A percentile compares a stretch with the other conserved stretches of the same genome.
phyloP scores from a whole-genome alignment of 495 filamentous ascomycete species.

The Chlorociboria aeruginascens region DNA sequence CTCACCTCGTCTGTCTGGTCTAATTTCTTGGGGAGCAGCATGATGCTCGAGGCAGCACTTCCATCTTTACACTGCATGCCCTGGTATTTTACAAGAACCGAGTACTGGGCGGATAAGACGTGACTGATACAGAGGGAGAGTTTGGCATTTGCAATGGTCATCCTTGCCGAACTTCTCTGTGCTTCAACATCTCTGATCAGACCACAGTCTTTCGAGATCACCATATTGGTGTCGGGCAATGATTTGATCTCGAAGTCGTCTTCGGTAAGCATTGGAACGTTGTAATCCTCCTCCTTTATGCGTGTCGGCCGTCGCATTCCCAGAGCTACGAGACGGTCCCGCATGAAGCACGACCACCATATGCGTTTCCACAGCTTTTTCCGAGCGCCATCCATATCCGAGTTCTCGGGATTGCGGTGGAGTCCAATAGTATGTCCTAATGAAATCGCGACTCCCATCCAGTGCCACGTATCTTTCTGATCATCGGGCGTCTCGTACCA shows the following conservation, averaged over 20 bases:
- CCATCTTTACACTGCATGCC: conserved; percentile 46
- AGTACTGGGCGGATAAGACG: conserved; percentile 78
- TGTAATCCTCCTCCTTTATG: conserved; percentile 81
- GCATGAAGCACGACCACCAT: conserved; percentile 92
- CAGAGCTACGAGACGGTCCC: conserved; percentile 75
- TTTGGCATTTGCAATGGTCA: conserved; percentile 88
- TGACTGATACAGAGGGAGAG: conserved; percentile 77
- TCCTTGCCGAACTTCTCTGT: conserved; percentile 62
- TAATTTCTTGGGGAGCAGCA: conserved; percentile 76
- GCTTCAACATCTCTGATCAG: conserved; percentile 48
- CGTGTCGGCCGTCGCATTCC: conserved; percentile 83
- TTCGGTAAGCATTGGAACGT: conserved; percentile 75
- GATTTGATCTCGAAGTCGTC: conserved; percentile 71
- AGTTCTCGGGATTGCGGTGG: conserved; percentile 66
- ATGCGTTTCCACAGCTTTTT: conserved; percentile 80
- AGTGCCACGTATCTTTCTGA: conserved; percentile 85
- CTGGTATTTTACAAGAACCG: conserved; percentile 71
- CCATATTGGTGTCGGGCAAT: conserved; percentile 49
- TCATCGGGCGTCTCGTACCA: conserved; percentile 88
- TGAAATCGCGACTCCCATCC: conserved; percentile 81
- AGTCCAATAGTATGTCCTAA: conserved; percentile 75
- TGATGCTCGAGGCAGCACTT: conserved; percentile 70
- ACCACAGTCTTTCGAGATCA: conserved; percentile 55
- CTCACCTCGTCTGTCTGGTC: conserved; percentile 64
- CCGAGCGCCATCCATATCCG: conserved; percentile 54